Percentiles rank a stretch among this genome's conserved stretches.
Evolutionary conservation across 306 rosid genomes (phyloP).

Genomic region (Corylus avellana): DNA sequence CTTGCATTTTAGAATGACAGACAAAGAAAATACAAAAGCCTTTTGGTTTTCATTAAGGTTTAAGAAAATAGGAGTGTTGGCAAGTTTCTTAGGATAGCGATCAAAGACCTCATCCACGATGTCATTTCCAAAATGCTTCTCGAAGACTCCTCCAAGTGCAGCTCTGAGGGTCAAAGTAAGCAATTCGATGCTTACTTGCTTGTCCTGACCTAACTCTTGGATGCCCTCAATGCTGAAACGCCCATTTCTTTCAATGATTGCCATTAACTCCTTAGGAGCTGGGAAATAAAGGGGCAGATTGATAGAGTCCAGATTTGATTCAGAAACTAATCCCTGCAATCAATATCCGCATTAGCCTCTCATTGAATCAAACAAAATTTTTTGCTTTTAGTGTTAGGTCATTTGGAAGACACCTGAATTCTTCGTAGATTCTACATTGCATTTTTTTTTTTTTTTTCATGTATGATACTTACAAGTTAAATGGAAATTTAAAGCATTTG

Average conservation of each 20-base stretch:
- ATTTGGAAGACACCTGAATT: too few relatives aligned
- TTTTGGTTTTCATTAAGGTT: not conserved
- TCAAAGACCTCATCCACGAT: conserved; percentile 28
- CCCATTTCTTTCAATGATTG: conserved; percentile 21
- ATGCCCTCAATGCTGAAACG: conserved; percentile 28
- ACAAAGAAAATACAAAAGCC: not conserved
- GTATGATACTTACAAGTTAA: too few relatives aligned
- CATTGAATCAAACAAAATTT: not conserved
- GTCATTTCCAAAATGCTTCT: conserved; percentile 32
- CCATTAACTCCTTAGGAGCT: conserved; percentile 17
- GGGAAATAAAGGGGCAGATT: conserved; percentile 29
- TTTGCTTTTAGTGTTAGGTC: too few relatives aligned
- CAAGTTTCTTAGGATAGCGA: conserved; percentile 23
- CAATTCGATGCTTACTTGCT: not conserved
- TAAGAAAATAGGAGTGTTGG: conserved; percentile 11
- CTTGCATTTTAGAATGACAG: too few relatives aligned
- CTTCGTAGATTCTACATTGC: too few relatives aligned
- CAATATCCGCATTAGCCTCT: not conserved
- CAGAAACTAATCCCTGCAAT: conserved; percentile 31
- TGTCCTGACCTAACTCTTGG: not conserved
- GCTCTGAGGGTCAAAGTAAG: conserved; percentile 22
- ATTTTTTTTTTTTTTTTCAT: too few relatives aligned
- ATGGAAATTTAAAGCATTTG: too few relatives aligned
- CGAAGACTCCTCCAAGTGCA: conserved; percentile 15
- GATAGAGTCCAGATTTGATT: conserved; percentile 37